Conservation (phyloP, 2,329 filamentous ascomycete species). For the Xylariaceae sp. region DNA sequence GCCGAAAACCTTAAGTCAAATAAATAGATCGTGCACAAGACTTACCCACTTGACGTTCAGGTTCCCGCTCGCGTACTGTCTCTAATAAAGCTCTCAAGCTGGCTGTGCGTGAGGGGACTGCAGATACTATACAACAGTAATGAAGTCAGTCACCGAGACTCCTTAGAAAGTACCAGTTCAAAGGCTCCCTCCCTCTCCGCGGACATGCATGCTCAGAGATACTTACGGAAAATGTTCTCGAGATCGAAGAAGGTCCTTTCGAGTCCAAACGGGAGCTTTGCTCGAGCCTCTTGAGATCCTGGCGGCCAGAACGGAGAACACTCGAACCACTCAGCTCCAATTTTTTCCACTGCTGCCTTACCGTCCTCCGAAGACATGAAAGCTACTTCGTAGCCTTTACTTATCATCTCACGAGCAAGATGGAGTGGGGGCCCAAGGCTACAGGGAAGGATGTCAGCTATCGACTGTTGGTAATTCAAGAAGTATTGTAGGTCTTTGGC, state of each 20-base stretch:
- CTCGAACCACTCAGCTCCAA: conserved; percentile 33
- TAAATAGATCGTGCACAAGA: conserved; percentile 19
- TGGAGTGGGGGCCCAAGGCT: conserved; percentile 15
- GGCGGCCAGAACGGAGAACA: conserved; percentile 2
- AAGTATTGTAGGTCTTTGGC: too few relatives aligned
- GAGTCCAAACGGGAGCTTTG: conserved; percentile 11
- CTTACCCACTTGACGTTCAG: conserved; percentile 39
- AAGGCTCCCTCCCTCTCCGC: neutral
- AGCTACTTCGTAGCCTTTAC: conserved; percentile 36
- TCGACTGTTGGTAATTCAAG: too few relatives aligned
- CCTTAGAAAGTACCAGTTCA: neutral
- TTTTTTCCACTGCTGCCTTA: conserved; percentile 27
- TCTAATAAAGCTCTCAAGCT: conserved; percentile 34
- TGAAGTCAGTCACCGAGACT: neutral
- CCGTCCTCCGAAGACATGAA: conserved; percentile 32
- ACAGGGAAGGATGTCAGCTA: too few relatives aligned
- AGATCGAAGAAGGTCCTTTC: conserved; percentile 30
- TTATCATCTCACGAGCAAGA: conserved; percentile 30
- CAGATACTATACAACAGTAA: conserved; percentile 13
- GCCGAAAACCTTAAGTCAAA: neutral
- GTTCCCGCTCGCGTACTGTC: conserved; percentile 29
- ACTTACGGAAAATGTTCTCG: conserved; percentile 28
- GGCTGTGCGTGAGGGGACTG: conserved; percentile 31
- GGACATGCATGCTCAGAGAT: neutral
- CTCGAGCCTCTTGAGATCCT: neutral